Percentiles rank a stretch among this genome's conserved stretches.
Evolutionary conservation across 1,284 basidiomycete species (phyloP).

Genomic region (Melampsora americana): DNA sequence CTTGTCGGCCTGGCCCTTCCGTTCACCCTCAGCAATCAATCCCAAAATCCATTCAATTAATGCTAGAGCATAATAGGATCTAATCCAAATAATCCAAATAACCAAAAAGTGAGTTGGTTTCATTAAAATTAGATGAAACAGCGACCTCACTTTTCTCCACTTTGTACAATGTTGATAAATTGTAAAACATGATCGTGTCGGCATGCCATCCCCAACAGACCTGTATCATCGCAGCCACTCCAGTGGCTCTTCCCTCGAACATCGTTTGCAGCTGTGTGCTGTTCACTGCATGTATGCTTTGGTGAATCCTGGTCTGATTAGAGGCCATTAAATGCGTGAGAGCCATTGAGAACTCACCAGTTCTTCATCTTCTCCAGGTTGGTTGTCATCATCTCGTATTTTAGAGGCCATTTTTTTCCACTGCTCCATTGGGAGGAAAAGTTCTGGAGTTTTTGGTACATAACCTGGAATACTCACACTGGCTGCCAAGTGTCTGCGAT

Average conservation of each 20-base stretch:
- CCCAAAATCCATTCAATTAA: background rate
- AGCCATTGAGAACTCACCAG: too few relatives aligned
- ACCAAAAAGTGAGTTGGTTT: too few relatives aligned
- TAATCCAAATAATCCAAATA: too few relatives aligned
- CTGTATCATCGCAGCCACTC: slow-evolving; percentile 17
- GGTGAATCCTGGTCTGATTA: too few relatives aligned
- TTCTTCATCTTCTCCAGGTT: too few relatives aligned
- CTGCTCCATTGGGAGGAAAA: too few relatives aligned
- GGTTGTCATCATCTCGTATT: too few relatives aligned
- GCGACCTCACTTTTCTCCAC: background rate
- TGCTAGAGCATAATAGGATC: slow-evolving; percentile 4
- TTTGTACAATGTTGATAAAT: background rate
- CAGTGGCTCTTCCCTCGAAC: background rate
- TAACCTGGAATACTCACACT: too few relatives aligned
- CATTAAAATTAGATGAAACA: background rate
- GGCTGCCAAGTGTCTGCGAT: background rate
- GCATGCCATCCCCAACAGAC: slow-evolving; percentile 15
- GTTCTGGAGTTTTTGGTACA: too few relatives aligned
- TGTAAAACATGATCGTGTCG: slow-evolving; percentile 7
- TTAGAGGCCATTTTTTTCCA: too few relatives aligned
- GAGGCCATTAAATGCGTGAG: too few relatives aligned
- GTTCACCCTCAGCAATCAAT: background rate
- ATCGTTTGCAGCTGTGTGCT: slow-evolving; percentile 10
- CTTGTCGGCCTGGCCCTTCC: background rate
- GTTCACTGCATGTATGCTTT: background rate